Base-by-base conservation (phyloP, 106 monocot species). In the Amphibolis antarctica region DNA sequence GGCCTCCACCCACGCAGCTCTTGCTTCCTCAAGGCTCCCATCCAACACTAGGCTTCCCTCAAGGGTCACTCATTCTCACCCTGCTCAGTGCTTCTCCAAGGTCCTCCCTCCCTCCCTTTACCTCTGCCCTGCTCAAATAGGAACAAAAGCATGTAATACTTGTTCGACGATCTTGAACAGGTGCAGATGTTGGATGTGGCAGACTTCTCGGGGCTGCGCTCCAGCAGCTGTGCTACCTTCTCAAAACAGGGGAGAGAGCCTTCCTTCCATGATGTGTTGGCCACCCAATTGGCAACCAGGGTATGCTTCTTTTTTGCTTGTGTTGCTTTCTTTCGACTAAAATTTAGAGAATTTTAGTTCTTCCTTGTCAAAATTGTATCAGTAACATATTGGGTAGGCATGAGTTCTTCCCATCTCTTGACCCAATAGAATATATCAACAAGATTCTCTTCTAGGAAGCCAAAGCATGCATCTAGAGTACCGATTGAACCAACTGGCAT, bases 21-120 rank as follows among this genome's bases (percentile, higher is more conserved):
- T 96, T 61, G 89, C 78, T 26, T 80, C 96, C 62, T 78, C 81
- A 23, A 83, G 94, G 75, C 77, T 89, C 66, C 89, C 89, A 45
- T 77, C 96, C 46, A 80, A 58, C 76, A 57, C 78, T 51, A 77
- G 76, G 56, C 51, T 80, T 67, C 79, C 66, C 57, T 72, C 60
- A 66, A 88, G 63, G 65, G 62, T 78, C 53, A 30, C 71, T 51
- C 72, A 53, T 28, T 14, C 53, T 29, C 24, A 61, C 56, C 29
- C 77, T 22, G 24, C 71, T 28, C 73, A 69, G 42, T 78, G 71
- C 68, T 77, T 78, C 68, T 59, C 76, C 48, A 82, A 75, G 83
- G 82, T 85, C 42, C 15, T 26, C 10, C 15, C 14, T 56, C 27
- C 42, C 15, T 26, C 10, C 15, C 14, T 56, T 15, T 25, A 24